Conservation (phyloP, 495 filamentous ascomycete species). For the Aspergillus coremiiformis region DNA sequence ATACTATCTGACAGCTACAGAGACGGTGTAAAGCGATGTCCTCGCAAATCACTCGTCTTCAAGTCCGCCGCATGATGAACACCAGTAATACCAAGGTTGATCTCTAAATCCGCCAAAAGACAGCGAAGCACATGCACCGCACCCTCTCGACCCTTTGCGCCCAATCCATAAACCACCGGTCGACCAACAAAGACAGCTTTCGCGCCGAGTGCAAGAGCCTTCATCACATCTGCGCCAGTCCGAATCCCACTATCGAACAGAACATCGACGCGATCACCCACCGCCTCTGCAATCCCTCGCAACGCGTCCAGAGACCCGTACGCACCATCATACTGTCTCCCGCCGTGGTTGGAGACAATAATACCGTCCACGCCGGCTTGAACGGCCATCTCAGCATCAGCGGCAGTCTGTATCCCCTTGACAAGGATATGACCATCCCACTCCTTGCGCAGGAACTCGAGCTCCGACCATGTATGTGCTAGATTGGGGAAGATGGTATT, state of each 20-base stretch:
- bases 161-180: constrained; percentile 3
- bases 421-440: too few species aligned
- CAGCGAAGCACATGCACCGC: too few species aligned
- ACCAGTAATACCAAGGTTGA: too few species aligned
- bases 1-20: too few species aligned
- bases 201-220: constrained; percentile 8
- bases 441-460: too few species aligned
- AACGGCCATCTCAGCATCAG: constrained; percentile 78
- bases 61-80: too few species aligned
- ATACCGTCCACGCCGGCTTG: constrained; percentile 66
- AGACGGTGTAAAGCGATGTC: too few species aligned
- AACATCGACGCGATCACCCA: neutral
- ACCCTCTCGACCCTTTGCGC: neutral
- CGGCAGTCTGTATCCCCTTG: constrained; percentile 90
- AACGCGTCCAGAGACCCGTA: neutral
- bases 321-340: constrained; percentile 1
- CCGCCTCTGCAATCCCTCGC: neutral
- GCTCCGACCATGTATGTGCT: too few species aligned
- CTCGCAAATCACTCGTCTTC: too few species aligned
- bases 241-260: constrained; percentile 7
- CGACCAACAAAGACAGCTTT: constrained; percentile 3
- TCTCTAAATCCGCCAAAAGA: too few species aligned
- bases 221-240: constrained; percentile 6
- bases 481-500: too few species aligned
- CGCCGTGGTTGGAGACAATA: constrained; percentile 34